Evolutionary conservation across 306 rosid species (phyloP).

Genomic region (Gillenia trifoliata): DNA sequence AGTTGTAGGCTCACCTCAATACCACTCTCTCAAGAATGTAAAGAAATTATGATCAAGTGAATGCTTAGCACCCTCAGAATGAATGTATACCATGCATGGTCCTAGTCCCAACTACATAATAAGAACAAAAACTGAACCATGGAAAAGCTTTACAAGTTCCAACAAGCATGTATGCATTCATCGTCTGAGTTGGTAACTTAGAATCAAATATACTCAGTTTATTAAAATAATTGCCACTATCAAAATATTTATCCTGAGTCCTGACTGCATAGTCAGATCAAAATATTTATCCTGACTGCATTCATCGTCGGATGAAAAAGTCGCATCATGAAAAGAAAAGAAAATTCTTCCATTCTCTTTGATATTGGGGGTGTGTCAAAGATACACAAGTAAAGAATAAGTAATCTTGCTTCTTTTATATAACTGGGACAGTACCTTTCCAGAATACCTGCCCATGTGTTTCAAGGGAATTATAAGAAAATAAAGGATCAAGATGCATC

Average conservation of each 20-base stretch:
- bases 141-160: background rate
- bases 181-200: background rate
- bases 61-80: background rate
- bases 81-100: background rate
- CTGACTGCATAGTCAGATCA: background rate
- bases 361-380: background rate
- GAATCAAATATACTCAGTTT: background rate
- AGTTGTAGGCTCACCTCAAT: background rate
- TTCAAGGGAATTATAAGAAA: background rate
- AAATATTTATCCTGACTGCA: background rate
- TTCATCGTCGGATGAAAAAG: background rate
- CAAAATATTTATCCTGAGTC: background rate
- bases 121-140: background rate
- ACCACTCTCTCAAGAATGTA: background rate
- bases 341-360: background rate
- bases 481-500: conserved; percentile 16
- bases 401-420: background rate
- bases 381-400: background rate
- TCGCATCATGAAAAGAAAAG: background rate
- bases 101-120: background rate
- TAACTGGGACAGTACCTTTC: background rate
- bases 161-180: background rate
- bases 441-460: background rate
- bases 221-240: background rate
- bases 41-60: background rate